Conservation (phyloP, 139 green algal species). For the Volvox africanus region DNA sequence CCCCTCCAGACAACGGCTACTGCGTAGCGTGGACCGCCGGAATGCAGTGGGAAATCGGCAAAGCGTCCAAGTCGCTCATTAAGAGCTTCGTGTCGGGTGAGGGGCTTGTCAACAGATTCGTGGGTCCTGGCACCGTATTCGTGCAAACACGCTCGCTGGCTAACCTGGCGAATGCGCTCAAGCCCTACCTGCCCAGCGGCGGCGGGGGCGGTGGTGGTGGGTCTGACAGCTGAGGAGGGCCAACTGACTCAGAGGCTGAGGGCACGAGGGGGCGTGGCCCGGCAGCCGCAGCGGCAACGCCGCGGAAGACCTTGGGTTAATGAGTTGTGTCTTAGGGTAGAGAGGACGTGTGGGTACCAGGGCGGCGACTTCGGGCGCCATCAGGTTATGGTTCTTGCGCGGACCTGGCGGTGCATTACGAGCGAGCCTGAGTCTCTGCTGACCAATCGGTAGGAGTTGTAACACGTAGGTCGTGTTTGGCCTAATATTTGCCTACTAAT, state of each 20-base stretch:
- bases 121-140: slow-evolving; percentile 54
- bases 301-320: no score
- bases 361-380: no score
- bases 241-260: no score
- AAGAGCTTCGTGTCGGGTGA: slow-evolving; percentile 52
- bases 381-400: no score
- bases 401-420: not conserved
- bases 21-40: slow-evolving; percentile 55
- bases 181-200: slow-evolving; percentile 38
- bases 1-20: slow-evolving; percentile 51
- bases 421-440: no score
- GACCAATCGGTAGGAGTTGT: no score
- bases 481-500: no score
- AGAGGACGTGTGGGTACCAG: no score
- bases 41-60: slow-evolving; percentile 55
- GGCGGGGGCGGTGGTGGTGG: slow-evolving; percentile 29
- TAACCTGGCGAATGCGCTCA: slow-evolving; percentile 43
- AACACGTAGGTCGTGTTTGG: no score
- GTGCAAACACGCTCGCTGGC: slow-evolving; percentile 56
- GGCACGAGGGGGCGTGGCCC: no score
- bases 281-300: not conserved
- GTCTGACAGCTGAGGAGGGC: not conserved
- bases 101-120: slow-evolving; percentile 50
- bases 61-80: slow-evolving; percentile 35
- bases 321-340: no score